A percentile compares a stretch with the other conserved stretches of the same genome.
phyloP scores from a whole-genome alignment of 495 filamentous ascomycete species.

The Penicillium riverlandense region DNA sequence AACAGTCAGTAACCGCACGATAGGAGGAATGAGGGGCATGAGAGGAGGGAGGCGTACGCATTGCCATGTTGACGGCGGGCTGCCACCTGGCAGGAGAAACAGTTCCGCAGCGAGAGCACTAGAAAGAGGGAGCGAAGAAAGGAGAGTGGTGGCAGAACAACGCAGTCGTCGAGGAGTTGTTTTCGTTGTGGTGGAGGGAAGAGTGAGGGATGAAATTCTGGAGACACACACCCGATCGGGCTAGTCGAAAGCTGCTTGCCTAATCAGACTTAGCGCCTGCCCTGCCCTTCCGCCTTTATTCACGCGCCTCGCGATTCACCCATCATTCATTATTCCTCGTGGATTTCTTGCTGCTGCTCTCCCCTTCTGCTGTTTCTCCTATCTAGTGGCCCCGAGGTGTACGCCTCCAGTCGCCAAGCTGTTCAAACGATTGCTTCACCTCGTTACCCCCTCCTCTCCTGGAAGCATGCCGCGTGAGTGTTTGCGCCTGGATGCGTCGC shows the following conservation, averaged over 20 bases:
- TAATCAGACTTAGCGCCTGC: constrained; percentile 27
- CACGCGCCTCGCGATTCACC: constrained; percentile 4
- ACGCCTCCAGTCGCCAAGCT: constrained; percentile 21
- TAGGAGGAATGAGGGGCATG: constrained; percentile 29
- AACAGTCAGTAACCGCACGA: constrained; percentile 20
- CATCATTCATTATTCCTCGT: not conserved
- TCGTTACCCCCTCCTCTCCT: constrained; percentile 13
- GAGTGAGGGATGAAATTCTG: constrained; percentile 26
- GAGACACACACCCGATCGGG: too few relatives aligned
- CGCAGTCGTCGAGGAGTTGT: constrained; percentile 8
- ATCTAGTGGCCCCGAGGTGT: not conserved
- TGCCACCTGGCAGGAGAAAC: constrained; percentile 24
- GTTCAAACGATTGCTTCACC: constrained; percentile 23
- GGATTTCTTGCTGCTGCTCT: not conserved
- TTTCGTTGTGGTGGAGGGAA: not conserved
- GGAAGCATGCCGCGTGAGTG: constrained; percentile 35
- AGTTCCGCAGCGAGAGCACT: constrained; percentile 5
- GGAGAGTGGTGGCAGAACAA: constrained; percentile 14
- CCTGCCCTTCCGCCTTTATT: constrained; percentile 15
- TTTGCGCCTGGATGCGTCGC: constrained; percentile 8
- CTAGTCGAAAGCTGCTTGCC: constrained; percentile 7
- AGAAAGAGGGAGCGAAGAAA: constrained; percentile 6
- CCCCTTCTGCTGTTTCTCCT: not conserved
- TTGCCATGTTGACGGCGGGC: constrained; percentile 51
- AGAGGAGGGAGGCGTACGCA: constrained; percentile 43